Percentiles rank a stretch among this genome's conserved stretches.
Conservation (phyloP, 2,329 filamentous ascomycete genomes). For the Fusarium marasasianum region DNA sequence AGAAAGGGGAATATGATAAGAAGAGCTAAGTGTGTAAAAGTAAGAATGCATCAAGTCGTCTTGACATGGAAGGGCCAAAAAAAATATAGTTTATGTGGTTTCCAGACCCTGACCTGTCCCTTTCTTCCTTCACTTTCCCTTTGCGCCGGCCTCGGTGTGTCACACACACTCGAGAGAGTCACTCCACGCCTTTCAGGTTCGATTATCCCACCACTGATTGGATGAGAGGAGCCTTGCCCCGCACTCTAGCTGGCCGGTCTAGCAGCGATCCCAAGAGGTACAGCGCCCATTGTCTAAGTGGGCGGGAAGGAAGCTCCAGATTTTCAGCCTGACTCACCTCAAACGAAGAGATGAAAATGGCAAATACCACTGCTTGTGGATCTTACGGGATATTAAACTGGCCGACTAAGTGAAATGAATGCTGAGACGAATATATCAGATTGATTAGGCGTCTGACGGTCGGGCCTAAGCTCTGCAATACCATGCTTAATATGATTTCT, state of each 20-base stretch:
- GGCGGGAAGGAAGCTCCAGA: not conserved
- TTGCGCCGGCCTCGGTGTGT: slow-evolving; percentile 43
- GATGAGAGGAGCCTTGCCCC: slow-evolving; percentile 11
- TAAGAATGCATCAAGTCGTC: not conserved
- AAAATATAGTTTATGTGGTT: slow-evolving; percentile 16
- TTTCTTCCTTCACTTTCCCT: slow-evolving; percentile 20
- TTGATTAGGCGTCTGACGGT: not conserved
- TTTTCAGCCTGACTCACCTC: slow-evolving; percentile 23
- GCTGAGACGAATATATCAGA: not conserved
- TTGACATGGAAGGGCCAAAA: not conserved
- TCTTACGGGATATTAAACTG: not conserved
- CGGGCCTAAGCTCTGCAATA: not conserved
- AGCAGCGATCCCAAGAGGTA: slow-evolving; percentile 15
- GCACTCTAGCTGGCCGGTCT: slow-evolving; percentile 24
- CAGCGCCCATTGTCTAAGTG: slow-evolving; percentile 16
- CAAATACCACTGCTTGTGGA: not conserved
- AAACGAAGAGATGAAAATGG: too few species aligned
- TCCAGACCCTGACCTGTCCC: slow-evolving; percentile 33
- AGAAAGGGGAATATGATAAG: not conserved
- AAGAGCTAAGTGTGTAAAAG: not conserved
- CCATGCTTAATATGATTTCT: slow-evolving; percentile 1
- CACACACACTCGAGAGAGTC: slow-evolving; percentile 34
- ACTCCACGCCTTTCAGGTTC: slow-evolving; percentile 28
- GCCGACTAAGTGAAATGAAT: not conserved
- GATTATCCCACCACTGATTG: slow-evolving; percentile 39